Conservation (phyloP, 768 basidiomycete genomes). For the Tulasnella sp. region DNA sequence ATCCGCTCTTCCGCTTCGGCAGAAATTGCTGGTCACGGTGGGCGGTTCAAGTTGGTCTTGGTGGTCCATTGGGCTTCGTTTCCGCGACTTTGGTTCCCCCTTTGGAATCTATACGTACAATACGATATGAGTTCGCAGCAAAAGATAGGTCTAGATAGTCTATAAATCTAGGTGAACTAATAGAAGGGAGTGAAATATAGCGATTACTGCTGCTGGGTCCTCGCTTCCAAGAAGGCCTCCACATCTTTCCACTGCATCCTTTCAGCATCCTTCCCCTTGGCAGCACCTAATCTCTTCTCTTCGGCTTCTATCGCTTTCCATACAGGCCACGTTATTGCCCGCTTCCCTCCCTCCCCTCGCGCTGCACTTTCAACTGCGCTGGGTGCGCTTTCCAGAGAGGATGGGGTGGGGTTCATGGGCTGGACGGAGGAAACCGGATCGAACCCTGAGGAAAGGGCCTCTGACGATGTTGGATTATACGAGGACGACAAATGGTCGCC, state of each 20-base stretch:
- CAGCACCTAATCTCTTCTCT: slow-evolving; percentile 59
- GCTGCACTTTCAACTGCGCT: slow-evolving; percentile 46
- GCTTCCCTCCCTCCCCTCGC: slow-evolving; percentile 34
- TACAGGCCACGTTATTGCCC: slow-evolving; percentile 59
- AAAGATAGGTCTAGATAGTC: not conserved
- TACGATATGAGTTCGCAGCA: not conserved
- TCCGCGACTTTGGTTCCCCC: not conserved
- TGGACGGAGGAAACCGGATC: not conserved
- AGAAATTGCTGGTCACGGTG: not conserved
- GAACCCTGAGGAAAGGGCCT: slow-evolving; percentile 22
- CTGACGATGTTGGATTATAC: slow-evolving; percentile 6
- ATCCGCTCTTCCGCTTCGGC: no score
- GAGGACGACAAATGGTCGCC: slow-evolving; percentile 45
- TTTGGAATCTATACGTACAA: not conserved
- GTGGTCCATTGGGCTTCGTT: not conserved
- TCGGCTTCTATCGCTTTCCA: slow-evolving; percentile 74
- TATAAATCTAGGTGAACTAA: not conserved
- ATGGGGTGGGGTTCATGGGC: slow-evolving; percentile 36
- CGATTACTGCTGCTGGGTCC: not conserved
- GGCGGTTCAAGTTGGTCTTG: no score
- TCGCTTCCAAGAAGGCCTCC: slow-evolving; percentile 22
- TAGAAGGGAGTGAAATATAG: not conserved
- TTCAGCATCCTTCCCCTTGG: slow-evolving; percentile 66
- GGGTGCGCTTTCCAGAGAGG: slow-evolving; percentile 45
- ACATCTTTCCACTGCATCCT: slow-evolving; percentile 59